These are phyloP conservation scores for Melampsora larici-populina DNA, from an alignment of 1,284 basidiomycete genomes.

Conservation along the genomic window DNA sequence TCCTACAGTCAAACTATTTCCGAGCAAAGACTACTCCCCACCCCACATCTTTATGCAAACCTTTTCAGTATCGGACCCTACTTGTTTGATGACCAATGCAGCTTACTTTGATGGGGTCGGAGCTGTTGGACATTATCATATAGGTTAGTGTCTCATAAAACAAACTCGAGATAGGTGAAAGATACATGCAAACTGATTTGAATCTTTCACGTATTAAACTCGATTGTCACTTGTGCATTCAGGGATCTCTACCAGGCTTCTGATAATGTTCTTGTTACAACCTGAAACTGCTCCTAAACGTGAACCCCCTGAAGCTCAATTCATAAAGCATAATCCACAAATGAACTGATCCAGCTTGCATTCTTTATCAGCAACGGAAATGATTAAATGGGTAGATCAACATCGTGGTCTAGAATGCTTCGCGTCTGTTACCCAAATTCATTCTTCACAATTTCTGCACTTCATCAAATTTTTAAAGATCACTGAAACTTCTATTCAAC, in stretches of 20 bases:
- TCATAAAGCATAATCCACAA: background rate
- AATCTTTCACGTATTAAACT: background rate
- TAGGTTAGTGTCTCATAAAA: constrained; percentile 8
- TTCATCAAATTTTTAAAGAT: background rate
- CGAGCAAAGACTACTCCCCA: constrained; percentile 21
- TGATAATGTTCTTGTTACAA: constrained; percentile 41
- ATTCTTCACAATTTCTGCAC: background rate
- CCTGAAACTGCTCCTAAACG: constrained; percentile 14
- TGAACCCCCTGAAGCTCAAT: background rate
- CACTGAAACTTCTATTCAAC: background rate
- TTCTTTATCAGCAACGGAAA: constrained; percentile 28
- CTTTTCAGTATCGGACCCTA: constrained; percentile 15
- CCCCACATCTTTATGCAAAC: constrained; percentile 33
- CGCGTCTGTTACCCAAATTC: background rate
- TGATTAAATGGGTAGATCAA: constrained; percentile 30
- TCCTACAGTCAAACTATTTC: constrained; percentile 7
- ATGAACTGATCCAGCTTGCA: background rate
- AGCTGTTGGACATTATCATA: constrained; percentile 33
- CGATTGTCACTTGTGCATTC: background rate
- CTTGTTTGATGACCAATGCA: constrained; percentile 37
- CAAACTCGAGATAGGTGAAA: background rate
- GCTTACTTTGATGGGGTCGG: constrained; percentile 25
- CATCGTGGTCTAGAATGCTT: background rate
- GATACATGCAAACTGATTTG: background rate
- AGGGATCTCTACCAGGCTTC: constrained; percentile 33